Evolutionary conservation across 1,284 basidiomycete genomes (phyloP), one percentile per base, ranked within the genome.

Genomic region (Heterobasidion parviporum): DNA sequence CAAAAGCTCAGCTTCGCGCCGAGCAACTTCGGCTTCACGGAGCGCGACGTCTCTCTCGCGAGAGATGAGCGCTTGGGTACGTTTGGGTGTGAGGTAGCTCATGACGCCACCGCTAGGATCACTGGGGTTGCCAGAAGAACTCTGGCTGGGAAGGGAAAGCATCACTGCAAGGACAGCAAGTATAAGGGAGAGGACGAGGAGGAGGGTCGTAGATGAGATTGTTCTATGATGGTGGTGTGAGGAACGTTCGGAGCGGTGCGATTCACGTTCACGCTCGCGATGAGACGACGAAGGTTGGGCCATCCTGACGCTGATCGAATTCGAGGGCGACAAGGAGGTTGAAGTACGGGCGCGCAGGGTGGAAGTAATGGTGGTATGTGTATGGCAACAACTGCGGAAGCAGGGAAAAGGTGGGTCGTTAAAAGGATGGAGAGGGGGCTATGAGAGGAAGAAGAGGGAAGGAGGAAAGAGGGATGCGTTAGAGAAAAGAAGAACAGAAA

Each of bases 141-240:
- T 61, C 51, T 60, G 58, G 26, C 54, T 59, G 47, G 89, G 89
- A 8, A 92, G 76, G 2, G 89, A 90, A 15, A 92, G 81, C 88
- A 92, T 90, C 62, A 92, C 82, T 2, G 89, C 88, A 26, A 92
- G 77, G 32, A 91, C 87, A 26, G 88, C 89, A 16, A 92, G 76
- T 52, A 92, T 82, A 49, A 92, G 83, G 14, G 89, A 91, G 53
- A 92, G 79, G 50, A 91, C 87, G 44, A 92, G 82, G 56, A 92
- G 80, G 49, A 92, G 82, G 8, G 89, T 92, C 0, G 89, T 92
- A n/a, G 88, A 91, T 8, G 89, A 92, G 60, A 92, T 90, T 54
- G 89, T 91, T 57, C 89, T 78, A 63, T 87, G 85, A 60, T 89
- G 87, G 65, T 87, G 87, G 65, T 85, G 84, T 52, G 83, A 79